A percentile compares a stretch with the other conserved stretches of the same genome.
These are phyloP conservation scores for Colletotrichum godetiae DNA, from an alignment of 2,329 filamentous ascomycete species.

Conservation along the genomic window DNA sequence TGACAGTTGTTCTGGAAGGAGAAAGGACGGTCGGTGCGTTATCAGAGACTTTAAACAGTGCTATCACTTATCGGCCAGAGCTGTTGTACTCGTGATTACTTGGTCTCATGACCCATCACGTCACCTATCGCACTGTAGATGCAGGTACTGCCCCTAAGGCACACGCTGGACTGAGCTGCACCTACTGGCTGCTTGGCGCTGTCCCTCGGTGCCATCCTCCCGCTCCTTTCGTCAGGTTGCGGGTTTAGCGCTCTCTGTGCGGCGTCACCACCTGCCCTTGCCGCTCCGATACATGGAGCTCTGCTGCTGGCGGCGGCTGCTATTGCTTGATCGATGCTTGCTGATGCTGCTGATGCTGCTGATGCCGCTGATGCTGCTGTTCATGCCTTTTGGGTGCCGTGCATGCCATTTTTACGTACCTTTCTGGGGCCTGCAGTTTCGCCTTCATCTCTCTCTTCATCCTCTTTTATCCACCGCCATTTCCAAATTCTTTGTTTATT, in stretches of 20 bases:
- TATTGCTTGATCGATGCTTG: neutral
- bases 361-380: neutral
- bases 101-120: neutral
- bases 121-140: slow-evolving; percentile 2
- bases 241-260: slow-evolving; percentile 20
- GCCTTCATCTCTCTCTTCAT: neutral
- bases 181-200: neutral
- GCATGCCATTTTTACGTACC: slow-evolving; percentile 8
- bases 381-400: neutral
- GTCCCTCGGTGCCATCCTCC: neutral
- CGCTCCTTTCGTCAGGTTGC: neutral
- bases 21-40: neutral
- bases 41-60: slow-evolving; percentile 16
- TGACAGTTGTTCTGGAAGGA: neutral
- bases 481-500: neutral
- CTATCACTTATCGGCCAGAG: neutral
- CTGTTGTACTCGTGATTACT: accelerated
- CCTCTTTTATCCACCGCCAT: neutral
- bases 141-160: neutral
- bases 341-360: neutral
- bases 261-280: slow-evolving; percentile 6
- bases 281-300: slow-evolving; percentile 20
- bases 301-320: neutral
- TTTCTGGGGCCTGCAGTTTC: neutral
- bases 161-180: neutral